Base-by-base conservation (phyloP, 1,284 basidiomycete species). In the Mycosarcoma maydis region DNA sequence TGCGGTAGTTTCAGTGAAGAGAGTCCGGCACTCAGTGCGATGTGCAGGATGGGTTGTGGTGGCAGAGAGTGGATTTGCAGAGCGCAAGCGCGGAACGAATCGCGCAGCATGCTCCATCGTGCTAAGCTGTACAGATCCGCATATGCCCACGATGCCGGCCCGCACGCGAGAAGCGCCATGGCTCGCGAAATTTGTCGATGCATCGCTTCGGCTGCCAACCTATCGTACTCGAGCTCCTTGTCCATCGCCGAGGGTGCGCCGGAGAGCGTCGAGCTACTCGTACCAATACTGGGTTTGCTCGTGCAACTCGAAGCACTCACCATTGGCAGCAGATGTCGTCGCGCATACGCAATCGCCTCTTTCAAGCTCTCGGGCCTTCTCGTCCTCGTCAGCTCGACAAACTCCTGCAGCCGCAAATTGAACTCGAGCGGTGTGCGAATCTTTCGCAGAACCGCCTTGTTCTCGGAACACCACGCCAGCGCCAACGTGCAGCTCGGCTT, bases 391-490 rank as follows among this genome's bases (percentile, higher is more conserved):
- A 98, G 86, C 83, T 98, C 96, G 75, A 98, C 92, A 81, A 91
- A 98, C 83, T 98, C 94, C 83, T 99, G 96, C 40, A 97, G 85
- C 19, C 96, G 88, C 26, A 99, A 87, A 59, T 94, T 91, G 82
- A 98, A 97, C 84, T 99, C 96, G 39, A 99, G 87, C 14, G 92
- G 62, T 4, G 50, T 73, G 86, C 92, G 93, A 77, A 90, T 88
- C 85, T 97, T 98, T 58, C 92, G 89, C 53, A 98, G 86, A 8
- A 91, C 90, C 26, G 88, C 87, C 82, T 95, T 92, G 84, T 99
- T 97, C 85, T 99, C 96, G 58, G 88, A 92, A 76, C 94, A 98
- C 95, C 95, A 99, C 14, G 88, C 87, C 38, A 99, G 85, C 6
- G 94, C 95, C 81, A 94, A 90, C 1, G 89, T 85, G 73, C 92